These are phyloP conservation scores for Eugenia klotzschiana DNA, from an alignment of 441 rosid genomes.

Conservation along the genomic window DNA sequence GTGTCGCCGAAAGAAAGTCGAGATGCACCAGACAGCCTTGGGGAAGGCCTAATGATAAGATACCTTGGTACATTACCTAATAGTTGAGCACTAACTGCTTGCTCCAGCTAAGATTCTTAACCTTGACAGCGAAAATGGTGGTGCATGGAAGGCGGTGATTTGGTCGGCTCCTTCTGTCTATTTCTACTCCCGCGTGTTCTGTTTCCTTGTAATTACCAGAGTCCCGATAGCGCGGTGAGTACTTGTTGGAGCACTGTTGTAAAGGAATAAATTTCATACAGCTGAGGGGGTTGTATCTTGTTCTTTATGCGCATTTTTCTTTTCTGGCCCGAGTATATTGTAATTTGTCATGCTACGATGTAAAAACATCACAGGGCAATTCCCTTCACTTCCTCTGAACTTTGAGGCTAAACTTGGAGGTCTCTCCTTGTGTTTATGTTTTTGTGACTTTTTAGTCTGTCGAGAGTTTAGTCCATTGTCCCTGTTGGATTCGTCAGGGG, in stretches of 20 bases:
- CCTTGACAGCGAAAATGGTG: background rate
- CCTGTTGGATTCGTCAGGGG: background rate
- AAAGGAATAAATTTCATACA: background rate
- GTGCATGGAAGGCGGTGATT: background rate
- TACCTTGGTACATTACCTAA: background rate
- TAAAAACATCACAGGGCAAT: background rate
- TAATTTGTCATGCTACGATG: background rate
- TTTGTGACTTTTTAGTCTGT: background rate
- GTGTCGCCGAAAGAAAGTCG: background rate
- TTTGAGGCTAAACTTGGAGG: background rate
- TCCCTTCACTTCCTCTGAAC: background rate
- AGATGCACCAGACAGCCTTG: background rate
- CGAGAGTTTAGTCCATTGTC: background rate
- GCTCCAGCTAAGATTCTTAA: background rate
- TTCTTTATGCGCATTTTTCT: background rate
- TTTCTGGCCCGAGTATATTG: background rate
- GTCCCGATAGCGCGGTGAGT: background rate
- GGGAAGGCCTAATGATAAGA: background rate
- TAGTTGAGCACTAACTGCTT: background rate
- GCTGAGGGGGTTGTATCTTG: background rate
- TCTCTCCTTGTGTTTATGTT: background rate
- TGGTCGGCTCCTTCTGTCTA: background rate
- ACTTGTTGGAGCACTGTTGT: background rate
- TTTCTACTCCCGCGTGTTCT: background rate
- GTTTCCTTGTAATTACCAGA: background rate